These are phyloP conservation scores for Leccinum subtestaceum DNA, from an alignment of 768 basidiomycete species.

Conservation along the genomic window DNA sequence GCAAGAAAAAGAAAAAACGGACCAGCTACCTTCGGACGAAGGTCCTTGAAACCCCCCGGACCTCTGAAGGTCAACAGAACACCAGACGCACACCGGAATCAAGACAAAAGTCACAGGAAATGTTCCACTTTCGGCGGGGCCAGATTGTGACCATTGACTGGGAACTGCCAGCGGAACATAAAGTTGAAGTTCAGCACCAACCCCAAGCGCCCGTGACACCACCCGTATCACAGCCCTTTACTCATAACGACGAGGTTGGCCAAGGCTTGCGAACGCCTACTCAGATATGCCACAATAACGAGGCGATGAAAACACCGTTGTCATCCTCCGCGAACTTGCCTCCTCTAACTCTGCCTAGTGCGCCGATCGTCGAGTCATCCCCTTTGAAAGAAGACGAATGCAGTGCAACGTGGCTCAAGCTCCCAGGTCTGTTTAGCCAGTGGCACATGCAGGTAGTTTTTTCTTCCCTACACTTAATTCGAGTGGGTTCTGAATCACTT, in stretches of 20 bases:
- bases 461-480: not conserved
- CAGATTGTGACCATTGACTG: slow-evolving; percentile 9
- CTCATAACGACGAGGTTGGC: not conserved
- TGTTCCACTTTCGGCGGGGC: slow-evolving; percentile 15
- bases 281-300: not conserved
- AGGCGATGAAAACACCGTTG: not conserved
- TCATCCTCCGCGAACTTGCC: not conserved
- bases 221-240: not conserved
- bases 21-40: not conserved
- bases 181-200: not conserved
- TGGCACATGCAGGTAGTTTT: slow-evolving; percentile 26
- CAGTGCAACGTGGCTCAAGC: slow-evolving; percentile 14
- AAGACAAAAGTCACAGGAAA: not conserved
- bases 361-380: not conserved
- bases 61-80: not conserved
- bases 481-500: not conserved
- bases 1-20: slow-evolving; percentile 5
- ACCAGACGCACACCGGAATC: not conserved
- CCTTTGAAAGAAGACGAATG: not conserved
- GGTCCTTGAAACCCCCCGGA: not conserved
- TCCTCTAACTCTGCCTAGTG: not conserved
- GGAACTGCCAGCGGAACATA: not conserved
- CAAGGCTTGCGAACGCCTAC: not conserved
- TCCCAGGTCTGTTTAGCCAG: slow-evolving; percentile 6
- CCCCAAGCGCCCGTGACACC: not conserved